Evolutionary conservation across 257 asterid species (phyloP).

Genomic region (Osmanthus fragrans): DNA sequence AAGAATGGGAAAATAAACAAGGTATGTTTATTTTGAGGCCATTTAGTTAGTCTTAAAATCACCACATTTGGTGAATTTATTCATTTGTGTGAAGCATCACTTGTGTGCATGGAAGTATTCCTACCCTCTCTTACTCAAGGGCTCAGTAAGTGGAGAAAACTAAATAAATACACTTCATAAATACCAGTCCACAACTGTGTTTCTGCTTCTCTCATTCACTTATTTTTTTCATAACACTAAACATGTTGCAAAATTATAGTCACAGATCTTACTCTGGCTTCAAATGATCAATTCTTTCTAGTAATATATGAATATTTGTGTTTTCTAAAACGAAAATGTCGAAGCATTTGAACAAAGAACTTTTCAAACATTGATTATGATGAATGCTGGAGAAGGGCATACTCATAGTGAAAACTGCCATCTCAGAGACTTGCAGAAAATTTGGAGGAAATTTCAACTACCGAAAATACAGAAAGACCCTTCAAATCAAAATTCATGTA

Average conservation of each 20-base stretch:
- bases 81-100: neutral
- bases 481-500: neutral
- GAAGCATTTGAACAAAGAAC: neutral
- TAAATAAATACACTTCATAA: neutral
- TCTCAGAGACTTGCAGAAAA: neutral
- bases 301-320: neutral
- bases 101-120: neutral
- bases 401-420: neutral
- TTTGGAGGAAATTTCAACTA: neutral
- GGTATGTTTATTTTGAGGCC: conserved; percentile 43
- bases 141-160: neutral
- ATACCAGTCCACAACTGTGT: neutral
- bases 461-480: neutral
- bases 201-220: neutral
- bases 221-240: neutral
- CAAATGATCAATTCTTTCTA: neutral
- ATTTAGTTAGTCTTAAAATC: neutral
- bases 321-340: neutral
- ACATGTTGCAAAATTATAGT: neutral
- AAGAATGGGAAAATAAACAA: conserved; percentile 81
- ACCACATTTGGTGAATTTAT: neutral
- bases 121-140: neutral
- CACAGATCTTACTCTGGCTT: neutral
- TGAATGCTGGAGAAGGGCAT: neutral
- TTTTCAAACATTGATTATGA: neutral